A percentile compares a stretch with the other conserved stretches of the same genome.
Conservation (phyloP, 768 basidiomycete species). For the Phylloporus sp. region DNA sequence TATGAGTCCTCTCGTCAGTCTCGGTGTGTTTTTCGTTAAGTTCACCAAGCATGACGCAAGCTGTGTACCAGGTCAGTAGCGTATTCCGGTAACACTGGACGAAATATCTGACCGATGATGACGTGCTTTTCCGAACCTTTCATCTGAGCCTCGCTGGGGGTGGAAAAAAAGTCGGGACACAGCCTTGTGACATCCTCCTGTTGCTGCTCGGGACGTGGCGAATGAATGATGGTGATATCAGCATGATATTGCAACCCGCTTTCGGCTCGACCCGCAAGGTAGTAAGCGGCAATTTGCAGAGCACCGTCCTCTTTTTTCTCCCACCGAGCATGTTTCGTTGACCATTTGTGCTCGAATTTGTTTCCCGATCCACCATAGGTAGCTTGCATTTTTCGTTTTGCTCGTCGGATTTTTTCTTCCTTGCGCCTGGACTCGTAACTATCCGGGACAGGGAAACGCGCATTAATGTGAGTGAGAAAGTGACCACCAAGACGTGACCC, state of each 20-base stretch:
- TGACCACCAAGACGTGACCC: constrained; percentile 15
- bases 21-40: constrained; percentile 1
- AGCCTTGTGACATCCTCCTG: constrained; percentile 13
- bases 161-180: constrained; percentile 15
- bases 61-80: neutral
- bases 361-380: no score
- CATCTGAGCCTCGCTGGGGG: constrained; percentile 12
- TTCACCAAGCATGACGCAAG: constrained; percentile 6
- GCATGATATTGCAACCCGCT: constrained; percentile 6
- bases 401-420: neutral
- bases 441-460: constrained; percentile 5
- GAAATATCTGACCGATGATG: constrained; percentile 1
- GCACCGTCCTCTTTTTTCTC: neutral
- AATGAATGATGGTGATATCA: constrained; percentile 9
- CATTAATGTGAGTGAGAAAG: constrained; percentile 8
- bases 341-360: no score
- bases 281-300: constrained; percentile 4
- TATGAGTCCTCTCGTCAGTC: neutral
- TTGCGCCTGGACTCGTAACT: neutral
- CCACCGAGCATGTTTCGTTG: no score
- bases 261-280: constrained; percentile 4
- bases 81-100: no score
- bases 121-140: constrained; percentile 4
- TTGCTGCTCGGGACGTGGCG: constrained; percentile 6
- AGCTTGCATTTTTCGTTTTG: no score